These are phyloP conservation scores for Monosporascus sp. DNA, from an alignment of 2,329 filamentous ascomycete genomes.

Conservation along the genomic window DNA sequence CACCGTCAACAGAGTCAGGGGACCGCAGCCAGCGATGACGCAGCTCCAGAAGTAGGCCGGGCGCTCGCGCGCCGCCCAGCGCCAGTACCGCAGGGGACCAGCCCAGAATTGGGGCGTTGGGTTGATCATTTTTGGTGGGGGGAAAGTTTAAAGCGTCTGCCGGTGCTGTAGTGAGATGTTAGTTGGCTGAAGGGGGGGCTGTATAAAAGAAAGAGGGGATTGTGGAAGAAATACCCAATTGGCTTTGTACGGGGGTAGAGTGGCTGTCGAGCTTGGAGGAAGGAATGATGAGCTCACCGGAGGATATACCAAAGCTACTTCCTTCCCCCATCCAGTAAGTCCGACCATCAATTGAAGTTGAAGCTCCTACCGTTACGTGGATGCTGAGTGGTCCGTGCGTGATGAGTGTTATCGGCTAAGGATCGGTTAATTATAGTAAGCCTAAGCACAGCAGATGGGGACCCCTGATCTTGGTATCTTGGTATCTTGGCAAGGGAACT, in stretches of 20 bases:
- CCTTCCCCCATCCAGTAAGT: neutral
- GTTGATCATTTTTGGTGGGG: conserved; percentile 48
- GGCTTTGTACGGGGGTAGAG: neutral
- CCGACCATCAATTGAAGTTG: too few species aligned
- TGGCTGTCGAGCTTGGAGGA: neutral
- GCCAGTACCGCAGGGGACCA: conserved; percentile 74
- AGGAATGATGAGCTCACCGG: neutral
- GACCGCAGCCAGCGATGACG: conserved; percentile 67
- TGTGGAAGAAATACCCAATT: too few species aligned
- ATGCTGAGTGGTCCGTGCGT: too few species aligned
- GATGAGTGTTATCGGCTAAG: too few species aligned
- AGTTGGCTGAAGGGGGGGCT: neutral
- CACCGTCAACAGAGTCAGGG: conserved; percentile 61
- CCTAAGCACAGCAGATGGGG: neutral
- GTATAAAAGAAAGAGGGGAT: too few species aligned
- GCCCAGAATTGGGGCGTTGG: conserved; percentile 74
- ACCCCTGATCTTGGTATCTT: neutral
- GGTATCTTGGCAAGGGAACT: neutral
- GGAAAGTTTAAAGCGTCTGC: neutral
- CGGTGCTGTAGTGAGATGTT: neutral
- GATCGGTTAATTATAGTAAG: too few species aligned
- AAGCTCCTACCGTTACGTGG: too few species aligned
- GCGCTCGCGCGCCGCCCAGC: conserved; percentile 82
- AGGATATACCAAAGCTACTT: neutral
- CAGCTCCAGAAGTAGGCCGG: conserved; percentile 89